Conservation (phyloP, 768 basidiomycete species). For the Psilocybe tampanensis region DNA sequence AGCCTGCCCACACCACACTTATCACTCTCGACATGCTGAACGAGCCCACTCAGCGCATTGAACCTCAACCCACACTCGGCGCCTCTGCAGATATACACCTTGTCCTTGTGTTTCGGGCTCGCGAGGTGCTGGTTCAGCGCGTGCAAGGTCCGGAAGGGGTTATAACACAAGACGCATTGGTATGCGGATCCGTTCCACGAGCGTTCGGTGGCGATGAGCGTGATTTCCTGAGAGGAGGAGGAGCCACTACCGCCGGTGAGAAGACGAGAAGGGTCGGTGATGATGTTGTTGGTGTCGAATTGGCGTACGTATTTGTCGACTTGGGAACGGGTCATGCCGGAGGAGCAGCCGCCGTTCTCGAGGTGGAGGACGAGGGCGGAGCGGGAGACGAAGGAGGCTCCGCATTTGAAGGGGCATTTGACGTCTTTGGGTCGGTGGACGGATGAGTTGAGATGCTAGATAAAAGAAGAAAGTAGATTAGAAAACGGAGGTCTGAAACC, state of each 20-base stretch:
- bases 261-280: conserved; percentile 60
- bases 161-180: conserved; percentile 69
- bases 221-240: conserved; percentile 15
- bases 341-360: conserved; percentile 59
- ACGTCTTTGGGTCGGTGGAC: conserved; percentile 43
- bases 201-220: conserved; percentile 32
- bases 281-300: conserved; percentile 46
- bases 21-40: conserved; percentile 69
- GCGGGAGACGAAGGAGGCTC: conserved; percentile 45
- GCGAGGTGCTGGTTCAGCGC: conserved; percentile 64
- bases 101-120: conserved; percentile 59
- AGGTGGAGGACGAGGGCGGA: conserved; percentile 64
- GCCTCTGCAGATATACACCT: conserved; percentile 57
- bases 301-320: conserved; percentile 45
- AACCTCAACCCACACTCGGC: conserved; percentile 45
- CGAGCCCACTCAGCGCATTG: conserved; percentile 55
- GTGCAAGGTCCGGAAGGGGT: conserved; percentile 36
- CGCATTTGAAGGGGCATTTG: conserved; percentile 47
- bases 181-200: conserved; percentile 51
- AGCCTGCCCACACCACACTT: conserved; percentile 58
- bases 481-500: conserved; percentile 45
- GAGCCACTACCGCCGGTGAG: conserved; percentile 39
- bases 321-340: conserved; percentile 42
- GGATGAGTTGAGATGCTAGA: conserved; percentile 53
- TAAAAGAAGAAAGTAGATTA: neutral